Base-by-base conservation (phyloP, 2,329 filamentous ascomycete genomes). In the Chalara sp. region DNA sequence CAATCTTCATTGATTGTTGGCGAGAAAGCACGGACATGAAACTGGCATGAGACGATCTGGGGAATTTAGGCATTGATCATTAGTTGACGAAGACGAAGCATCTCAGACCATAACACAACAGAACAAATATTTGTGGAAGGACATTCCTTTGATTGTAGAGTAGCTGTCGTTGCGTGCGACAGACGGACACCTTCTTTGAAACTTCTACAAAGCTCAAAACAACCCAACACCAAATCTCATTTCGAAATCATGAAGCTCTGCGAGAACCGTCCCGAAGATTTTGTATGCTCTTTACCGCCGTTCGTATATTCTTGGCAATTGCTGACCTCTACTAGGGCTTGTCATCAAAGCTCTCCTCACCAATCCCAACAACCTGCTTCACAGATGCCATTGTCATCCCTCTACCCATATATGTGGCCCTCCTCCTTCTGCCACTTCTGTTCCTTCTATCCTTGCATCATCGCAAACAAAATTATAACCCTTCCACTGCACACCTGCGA, bases 361-460 rank as follows among this genome's bases (percentile, higher is more conserved):
- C 62, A 12, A 51, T 66, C 47, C 65, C 65, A 46, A 68, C 67
- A 50, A 60, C 66, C 57, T 69, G 67, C 59, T 68, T 68, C 58
- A 54, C 58, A 46, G 66, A 68, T 45, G 61, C 56, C 2, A 60
- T 69, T 51, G 58, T 69, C 37, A 56, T 67, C 37, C 66, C 67
- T n/a, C 60, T 68, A 40, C 64, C 65, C 8, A 61, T 59, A 4
- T 69, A 63, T 63, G 44, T 66, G 31, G 62, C 66, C 37, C 51
- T 69, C 21, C 7, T 55, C 29, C 42, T 60, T 41, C 53, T 67
- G 32, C 54, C 61, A 1, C 29, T 58, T 37, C 58, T 67, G 40
- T 51, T 63, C 47, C 32, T 54, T 12, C 39, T 58, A 32, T 52
- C 54, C 32, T 33, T 53, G 7, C 53, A 56, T 48, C 56, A 57